Conservation (phyloP, 2,329 filamentous ascomycete species). For the Hymenoscyphus fraxineus region DNA sequence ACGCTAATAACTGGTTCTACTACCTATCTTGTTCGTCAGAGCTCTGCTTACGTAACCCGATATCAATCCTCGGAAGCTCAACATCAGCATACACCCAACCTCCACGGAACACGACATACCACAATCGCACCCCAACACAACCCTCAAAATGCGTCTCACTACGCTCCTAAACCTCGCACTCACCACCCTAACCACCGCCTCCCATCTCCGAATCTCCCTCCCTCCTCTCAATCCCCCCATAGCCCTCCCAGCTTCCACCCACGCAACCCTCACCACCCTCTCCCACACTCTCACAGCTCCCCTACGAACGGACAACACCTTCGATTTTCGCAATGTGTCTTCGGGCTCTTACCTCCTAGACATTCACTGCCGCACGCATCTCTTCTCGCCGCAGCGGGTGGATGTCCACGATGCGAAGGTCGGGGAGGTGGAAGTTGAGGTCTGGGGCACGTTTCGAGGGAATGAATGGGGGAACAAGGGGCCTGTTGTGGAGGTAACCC, state of each 20-base stretch:
- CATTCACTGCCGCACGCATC: constrained; percentile 69
- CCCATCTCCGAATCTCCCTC: constrained; percentile 30
- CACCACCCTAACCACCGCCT: constrained; percentile 36
- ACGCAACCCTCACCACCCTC: constrained; percentile 61
- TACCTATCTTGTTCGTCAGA: not conserved
- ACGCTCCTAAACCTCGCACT: constrained; percentile 36
- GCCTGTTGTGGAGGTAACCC: constrained; percentile 47
- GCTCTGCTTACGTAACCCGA: not conserved
- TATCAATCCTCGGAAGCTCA: not conserved
- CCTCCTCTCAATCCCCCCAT: constrained; percentile 36
- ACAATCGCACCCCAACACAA: constrained; percentile 6
- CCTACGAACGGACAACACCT: constrained; percentile 64
- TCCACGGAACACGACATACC: constrained; percentile 4
- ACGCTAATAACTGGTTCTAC: no score
- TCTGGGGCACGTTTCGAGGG: constrained; percentile 82
- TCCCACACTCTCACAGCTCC: constrained; percentile 53
- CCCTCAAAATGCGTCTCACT: constrained; percentile 38
- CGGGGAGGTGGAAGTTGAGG: constrained; percentile 47
- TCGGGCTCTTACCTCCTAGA: constrained; percentile 77
- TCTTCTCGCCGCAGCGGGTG: constrained; percentile 75
- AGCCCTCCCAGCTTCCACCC: constrained; percentile 52
- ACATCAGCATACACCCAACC: not conserved
- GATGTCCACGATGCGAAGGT: constrained; percentile 52
- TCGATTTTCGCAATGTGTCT: constrained; percentile 71
- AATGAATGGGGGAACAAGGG: constrained; percentile 90